A percentile compares a stretch with the other conserved stretches of the same genome.
These are phyloP conservation scores for Lanmaoa pseudosensibilis DNA, from an alignment of 768 basidiomycete species.

Conservation along the genomic window DNA sequence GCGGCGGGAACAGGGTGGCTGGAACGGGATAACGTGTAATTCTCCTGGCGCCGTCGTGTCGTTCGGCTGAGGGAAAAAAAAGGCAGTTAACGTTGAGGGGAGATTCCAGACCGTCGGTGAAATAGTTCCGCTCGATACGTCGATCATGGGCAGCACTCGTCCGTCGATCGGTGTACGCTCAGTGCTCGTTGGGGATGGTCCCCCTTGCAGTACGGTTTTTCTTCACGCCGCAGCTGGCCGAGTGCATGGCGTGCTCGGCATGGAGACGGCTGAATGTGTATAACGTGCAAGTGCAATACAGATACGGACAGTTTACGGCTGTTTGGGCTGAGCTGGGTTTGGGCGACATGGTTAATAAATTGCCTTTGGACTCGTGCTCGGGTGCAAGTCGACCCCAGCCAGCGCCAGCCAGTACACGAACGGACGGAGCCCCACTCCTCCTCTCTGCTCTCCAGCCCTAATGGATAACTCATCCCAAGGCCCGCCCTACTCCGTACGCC, in stretches of 20 bases:
- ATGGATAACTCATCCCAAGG: conserved; percentile 34
- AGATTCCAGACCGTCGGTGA: conserved; percentile 27
- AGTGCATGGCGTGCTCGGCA: not conserved
- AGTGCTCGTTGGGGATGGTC: not conserved
- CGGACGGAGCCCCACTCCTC: not conserved
- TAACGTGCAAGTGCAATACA: not conserved
- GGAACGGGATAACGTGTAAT: conserved; percentile 17
- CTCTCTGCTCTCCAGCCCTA: not conserved
- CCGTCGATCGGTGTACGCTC: conserved; percentile 4
- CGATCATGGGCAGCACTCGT: conserved; percentile 22
- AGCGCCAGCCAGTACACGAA: conserved; percentile 1
- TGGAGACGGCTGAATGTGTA: not conserved
- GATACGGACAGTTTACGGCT: conserved; percentile 24
- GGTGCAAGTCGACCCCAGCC: conserved; percentile 7
- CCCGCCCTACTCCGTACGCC: conserved; percentile 30
- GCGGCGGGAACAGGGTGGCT: conserved; percentile 2
- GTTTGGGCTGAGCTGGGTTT: conserved; percentile 26
- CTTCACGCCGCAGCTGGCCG: not conserved
- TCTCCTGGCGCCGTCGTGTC: conserved; percentile 25
- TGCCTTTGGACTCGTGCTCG: conserved; percentile 18
- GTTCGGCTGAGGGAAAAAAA: conserved; percentile 16
- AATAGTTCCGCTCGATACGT: conserved; percentile 24
- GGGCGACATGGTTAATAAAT: conserved; percentile 26
- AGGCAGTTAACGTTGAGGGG: conserved; percentile 11
- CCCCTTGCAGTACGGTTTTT: too few relatives aligned